A percentile compares a stretch with the other conserved stretches of the same genome.
These are phyloP conservation scores for Bipolaris bicolor DNA, from an alignment of 2,329 filamentous ascomycete genomes.

Conservation along the genomic window DNA sequence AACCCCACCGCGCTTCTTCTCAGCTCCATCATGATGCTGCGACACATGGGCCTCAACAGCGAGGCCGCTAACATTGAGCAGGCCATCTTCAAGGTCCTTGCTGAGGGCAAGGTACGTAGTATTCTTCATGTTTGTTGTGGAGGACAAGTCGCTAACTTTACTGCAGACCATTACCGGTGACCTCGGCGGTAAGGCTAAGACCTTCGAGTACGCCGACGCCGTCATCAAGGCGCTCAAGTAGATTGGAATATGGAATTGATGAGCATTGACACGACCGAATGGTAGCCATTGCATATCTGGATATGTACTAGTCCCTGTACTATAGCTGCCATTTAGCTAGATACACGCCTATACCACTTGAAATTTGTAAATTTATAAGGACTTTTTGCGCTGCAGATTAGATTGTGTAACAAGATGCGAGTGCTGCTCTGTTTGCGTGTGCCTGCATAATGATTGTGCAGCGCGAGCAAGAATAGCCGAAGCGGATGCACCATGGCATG, in stretches of 20 bases:
- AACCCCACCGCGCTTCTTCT: constrained; percentile 97
- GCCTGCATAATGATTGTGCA: constrained; percentile 2
- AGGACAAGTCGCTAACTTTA: constrained; percentile 19
- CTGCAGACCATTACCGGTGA: constrained; percentile 82
- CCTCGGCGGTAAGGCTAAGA: constrained; percentile 95
- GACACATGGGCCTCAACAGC: constrained; percentile 90
- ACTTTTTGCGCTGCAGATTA: neutral
- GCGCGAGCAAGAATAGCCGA: constrained; percentile 15
- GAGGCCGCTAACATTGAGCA: constrained; percentile 89
- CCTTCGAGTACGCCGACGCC: constrained; percentile 87
- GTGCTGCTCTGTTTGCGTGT: neutral
- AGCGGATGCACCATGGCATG: constrained; percentile 5
- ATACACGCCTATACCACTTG: constrained; percentile 29
- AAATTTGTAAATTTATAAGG: constrained; percentile 9
- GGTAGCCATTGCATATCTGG: constrained; percentile 46
- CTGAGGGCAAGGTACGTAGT: constrained; percentile 81
- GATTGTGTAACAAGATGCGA: neutral
- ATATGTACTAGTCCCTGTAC: constrained; percentile 47
- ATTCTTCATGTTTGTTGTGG: neutral
- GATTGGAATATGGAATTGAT: constrained; percentile 35
- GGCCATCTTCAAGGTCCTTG: constrained; percentile 92
- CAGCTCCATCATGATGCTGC: constrained; percentile 98
- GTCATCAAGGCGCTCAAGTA: constrained; percentile 73
- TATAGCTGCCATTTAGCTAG: constrained; percentile 40
- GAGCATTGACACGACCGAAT: constrained; percentile 34